Evolutionary conservation across 106 monocot genomes (phyloP).

Genomic region (Allium cepa): DNA sequence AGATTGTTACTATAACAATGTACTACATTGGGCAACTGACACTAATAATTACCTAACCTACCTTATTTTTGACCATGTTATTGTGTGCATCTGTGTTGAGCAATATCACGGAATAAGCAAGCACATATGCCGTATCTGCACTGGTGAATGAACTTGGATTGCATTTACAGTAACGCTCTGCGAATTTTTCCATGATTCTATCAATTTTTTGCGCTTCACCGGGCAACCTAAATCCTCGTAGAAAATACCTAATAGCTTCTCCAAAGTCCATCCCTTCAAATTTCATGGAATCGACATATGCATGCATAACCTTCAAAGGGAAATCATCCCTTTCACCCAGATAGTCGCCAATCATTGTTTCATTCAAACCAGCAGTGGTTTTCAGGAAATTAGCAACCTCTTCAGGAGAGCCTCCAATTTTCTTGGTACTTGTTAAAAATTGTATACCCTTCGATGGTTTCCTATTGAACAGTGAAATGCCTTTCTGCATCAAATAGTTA

Average conservation of each 20-base stretch:
- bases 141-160: slow-evolving; percentile 82
- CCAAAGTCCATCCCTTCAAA: slow-evolving; percentile 93
- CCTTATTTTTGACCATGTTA: slow-evolving; percentile 98
- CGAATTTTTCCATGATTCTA: slow-evolving; percentile 99
- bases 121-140: slow-evolving; percentile 99
- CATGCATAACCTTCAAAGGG: slow-evolving; percentile 98
- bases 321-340: slow-evolving; percentile 93
- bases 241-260: slow-evolving; percentile 89
- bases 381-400: slow-evolving; percentile 83
- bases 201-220: slow-evolving; percentile 99
- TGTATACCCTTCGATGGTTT: slow-evolving; percentile 96
- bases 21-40: neutral
- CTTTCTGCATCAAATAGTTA: slow-evolving; percentile 64
- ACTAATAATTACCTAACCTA: slow-evolving; percentile 9
- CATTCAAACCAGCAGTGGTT: slow-evolving; percentile 68
- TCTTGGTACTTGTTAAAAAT: slow-evolving; percentile 77
- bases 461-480: slow-evolving; percentile 88
- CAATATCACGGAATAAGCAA: slow-evolving; percentile 99
- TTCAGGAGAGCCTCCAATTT: slow-evolving; percentile 76
- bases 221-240: slow-evolving; percentile 87
- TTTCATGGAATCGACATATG: slow-evolving; percentile 88
- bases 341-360: slow-evolving; percentile 89
- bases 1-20: too few relatives aligned
- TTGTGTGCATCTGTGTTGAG: slow-evolving; percentile 99
- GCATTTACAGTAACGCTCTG: slow-evolving; percentile 96